Percentiles rank a stretch among this genome's conserved stretches.
Conservation (phyloP, 345 rosid genomes). For the Aethionema arabicum region DNA sequence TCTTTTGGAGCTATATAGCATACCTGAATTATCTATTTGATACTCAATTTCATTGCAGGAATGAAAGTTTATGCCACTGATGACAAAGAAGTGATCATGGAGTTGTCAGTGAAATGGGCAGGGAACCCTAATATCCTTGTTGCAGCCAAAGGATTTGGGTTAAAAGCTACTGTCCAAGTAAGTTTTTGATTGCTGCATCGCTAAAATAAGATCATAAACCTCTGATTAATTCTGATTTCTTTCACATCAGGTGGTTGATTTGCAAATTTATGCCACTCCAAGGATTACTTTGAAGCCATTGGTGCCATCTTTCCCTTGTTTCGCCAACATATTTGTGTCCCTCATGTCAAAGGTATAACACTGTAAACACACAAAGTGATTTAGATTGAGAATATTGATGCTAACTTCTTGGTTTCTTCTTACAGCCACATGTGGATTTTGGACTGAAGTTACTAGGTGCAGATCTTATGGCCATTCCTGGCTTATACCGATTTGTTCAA, state of each 20-base stretch:
- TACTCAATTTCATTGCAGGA: conserved; percentile 44
- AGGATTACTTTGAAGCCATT: conserved; percentile 93
- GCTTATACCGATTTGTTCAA: conserved; percentile 76
- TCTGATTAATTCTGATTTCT: not conserved
- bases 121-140: conserved; percentile 80
- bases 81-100: conserved; percentile 96
- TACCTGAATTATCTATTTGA: not conserved
- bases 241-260: conserved; percentile 72
- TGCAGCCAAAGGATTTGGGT: conserved; percentile 82
- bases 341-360: conserved; percentile 83
- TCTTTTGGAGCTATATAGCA: not conserved
- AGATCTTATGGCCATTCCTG: conserved; percentile 97
- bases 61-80: conserved; percentile 89
- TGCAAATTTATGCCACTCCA: conserved; percentile 88
- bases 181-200: not conserved
- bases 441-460: conserved; percentile 87
- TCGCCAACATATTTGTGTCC: conserved; percentile 83
- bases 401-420: conserved; percentile 2
- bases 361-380: not conserved
- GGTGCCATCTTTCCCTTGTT: conserved; percentile 89
- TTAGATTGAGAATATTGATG: not conserved
- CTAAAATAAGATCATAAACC: not conserved
- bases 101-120: conserved; percentile 83
- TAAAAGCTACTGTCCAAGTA: conserved; percentile 87
- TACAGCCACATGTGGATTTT: conserved; percentile 94